A percentile compares a stretch with the other conserved stretches of the same genome.
phyloP scores from a whole-genome alignment of 164 flowering plant genomes.

The Chimonanthus salicifolius region DNA sequence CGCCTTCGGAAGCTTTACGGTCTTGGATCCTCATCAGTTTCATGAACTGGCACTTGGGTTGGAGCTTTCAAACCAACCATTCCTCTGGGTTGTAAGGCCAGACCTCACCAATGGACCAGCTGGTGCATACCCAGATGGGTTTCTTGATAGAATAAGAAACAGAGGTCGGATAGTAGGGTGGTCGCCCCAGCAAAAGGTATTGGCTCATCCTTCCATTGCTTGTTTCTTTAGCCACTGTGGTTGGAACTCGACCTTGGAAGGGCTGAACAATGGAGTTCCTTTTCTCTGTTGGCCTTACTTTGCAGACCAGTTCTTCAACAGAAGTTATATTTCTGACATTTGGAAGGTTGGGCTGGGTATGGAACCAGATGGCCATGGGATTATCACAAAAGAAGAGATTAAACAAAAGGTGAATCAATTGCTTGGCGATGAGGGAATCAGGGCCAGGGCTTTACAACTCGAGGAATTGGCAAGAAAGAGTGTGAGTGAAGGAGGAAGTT shows the following conservation, averaged over 20 bases:
- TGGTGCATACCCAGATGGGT: slow-evolving; percentile 7
- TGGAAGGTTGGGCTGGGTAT: slow-evolving; percentile 22
- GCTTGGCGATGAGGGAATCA: slow-evolving; percentile 11
- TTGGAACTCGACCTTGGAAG: slow-evolving; percentile 22
- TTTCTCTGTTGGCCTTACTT: slow-evolving; percentile 23
- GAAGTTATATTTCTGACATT: slow-evolving; percentile 11
- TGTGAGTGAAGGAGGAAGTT: slow-evolving; percentile 29
- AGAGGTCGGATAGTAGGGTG: slow-evolving; percentile 3
- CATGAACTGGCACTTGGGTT: neutral
- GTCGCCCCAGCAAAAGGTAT: slow-evolving; percentile 20
- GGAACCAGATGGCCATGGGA: slow-evolving; percentile 9
- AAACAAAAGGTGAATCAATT: slow-evolving; percentile 8
- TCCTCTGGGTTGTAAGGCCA: neutral
- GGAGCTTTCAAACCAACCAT: neutral
- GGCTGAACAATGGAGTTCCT: slow-evolving; percentile 9
- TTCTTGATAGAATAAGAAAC: neutral
- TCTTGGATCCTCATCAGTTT: neutral
- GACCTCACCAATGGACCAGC: neutral
- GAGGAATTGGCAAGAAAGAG: slow-evolving; percentile 20
- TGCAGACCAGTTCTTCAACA: slow-evolving; percentile 17
- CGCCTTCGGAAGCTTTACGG: neutral
- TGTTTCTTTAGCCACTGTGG: slow-evolving; percentile 20
- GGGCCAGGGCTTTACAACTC: slow-evolving; percentile 22
- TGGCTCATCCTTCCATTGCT: slow-evolving; percentile 21
- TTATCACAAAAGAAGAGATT: slow-evolving; percentile 14